Evolutionary conservation across 139 green algal genomes (phyloP).

Genomic region (Micractinium sp.): DNA sequence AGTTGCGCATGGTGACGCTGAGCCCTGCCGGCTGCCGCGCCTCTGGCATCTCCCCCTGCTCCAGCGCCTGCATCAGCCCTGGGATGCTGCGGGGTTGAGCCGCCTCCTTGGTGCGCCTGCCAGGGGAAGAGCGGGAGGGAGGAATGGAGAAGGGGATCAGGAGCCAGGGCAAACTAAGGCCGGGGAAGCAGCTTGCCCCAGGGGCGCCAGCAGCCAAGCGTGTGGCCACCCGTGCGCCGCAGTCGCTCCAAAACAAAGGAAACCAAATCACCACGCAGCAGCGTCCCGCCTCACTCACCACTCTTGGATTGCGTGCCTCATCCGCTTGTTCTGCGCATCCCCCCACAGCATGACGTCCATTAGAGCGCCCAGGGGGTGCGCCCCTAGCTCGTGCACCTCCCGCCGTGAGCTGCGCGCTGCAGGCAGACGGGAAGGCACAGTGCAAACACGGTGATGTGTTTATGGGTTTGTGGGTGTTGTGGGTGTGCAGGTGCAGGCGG

Average conservation of each 20-base stretch:
- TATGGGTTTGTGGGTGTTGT: neutral
- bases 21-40: constrained; percentile 63
- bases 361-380: neutral
- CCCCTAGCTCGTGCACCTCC: neutral
- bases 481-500: too few relatives aligned
- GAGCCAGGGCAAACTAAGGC: too few relatives aligned
- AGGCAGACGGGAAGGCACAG: neutral
- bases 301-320: neutral
- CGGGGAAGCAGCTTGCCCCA: neutral
- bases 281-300: constrained; percentile 9
- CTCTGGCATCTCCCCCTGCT: constrained; percentile 47
- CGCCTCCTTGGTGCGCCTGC: constrained; percentile 12
- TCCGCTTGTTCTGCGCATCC: neutral
- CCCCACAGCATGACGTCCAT: constrained; percentile 27
- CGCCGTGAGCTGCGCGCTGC: neutral
- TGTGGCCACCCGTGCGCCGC: too few relatives aligned
- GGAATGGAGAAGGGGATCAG: too few relatives aligned
- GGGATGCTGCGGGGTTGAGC: constrained; percentile 21
- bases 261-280: too few relatives aligned
- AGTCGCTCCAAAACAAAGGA: neutral
- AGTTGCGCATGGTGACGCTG: constrained; percentile 40
- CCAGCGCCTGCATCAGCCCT: constrained; percentile 44
- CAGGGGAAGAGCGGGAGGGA: neutral
- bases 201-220: too few relatives aligned
- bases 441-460: neutral